Conservation (phyloP, 1,284 basidiomycete genomes). For the Flammula alnicola region DNA sequence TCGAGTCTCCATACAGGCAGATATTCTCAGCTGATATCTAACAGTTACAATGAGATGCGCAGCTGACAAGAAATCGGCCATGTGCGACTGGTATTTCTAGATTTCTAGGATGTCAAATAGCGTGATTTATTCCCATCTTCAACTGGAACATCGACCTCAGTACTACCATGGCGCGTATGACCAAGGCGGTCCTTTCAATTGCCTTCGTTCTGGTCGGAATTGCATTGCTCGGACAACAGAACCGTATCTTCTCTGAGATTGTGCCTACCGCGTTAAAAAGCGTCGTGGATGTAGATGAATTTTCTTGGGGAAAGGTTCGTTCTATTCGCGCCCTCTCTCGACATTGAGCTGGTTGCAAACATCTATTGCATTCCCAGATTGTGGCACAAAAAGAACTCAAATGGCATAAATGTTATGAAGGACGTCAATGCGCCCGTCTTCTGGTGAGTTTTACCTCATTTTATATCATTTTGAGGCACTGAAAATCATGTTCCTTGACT, state of each 20-base stretch:
- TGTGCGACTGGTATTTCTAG: too few species aligned
- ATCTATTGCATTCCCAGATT: conserved; percentile 14
- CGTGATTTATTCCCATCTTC: too few species aligned
- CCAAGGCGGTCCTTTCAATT: too few species aligned
- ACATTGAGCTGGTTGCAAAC: neutral
- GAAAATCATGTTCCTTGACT: neutral
- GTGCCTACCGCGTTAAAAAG: neutral
- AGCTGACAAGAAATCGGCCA: too few species aligned
- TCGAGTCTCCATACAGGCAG: too few species aligned
- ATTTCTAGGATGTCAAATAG: too few species aligned
- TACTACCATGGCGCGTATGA: too few species aligned
- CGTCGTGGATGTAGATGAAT: neutral
- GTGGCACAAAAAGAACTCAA: conserved; percentile 15
- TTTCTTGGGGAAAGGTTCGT: neutral
- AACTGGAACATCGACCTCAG: too few species aligned
- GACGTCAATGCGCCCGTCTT: conserved; percentile 30
- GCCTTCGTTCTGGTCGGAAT: neutral
- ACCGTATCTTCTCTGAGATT: neutral
- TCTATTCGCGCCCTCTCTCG: neutral
- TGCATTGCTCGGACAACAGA: neutral
- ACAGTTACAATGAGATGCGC: too few species aligned
- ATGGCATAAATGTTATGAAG: conserved; percentile 22
- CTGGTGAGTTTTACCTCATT: conserved; percentile 20
- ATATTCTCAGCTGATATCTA: too few species aligned
- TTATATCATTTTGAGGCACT: too few species aligned